phyloP scores from a whole-genome alignment of 2,329 filamentous ascomycete species.

The Cucurbitaria berberidis region DNA sequence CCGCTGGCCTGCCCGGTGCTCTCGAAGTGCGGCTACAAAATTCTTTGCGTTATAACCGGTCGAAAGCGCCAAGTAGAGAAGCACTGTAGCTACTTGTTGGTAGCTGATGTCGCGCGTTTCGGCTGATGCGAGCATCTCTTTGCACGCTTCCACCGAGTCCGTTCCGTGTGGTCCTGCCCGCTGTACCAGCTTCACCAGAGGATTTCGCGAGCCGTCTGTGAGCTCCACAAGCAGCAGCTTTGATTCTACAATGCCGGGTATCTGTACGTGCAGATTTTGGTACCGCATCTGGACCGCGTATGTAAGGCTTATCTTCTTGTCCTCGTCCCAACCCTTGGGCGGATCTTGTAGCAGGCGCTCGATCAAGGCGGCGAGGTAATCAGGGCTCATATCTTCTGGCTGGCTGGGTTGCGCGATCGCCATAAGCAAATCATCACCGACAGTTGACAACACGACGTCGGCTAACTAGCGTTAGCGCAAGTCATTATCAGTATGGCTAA shows the following conservation, averaged over 20 bases:
- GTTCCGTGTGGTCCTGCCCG: slow-evolving; percentile 77
- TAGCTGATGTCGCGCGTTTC: slow-evolving; percentile 73
- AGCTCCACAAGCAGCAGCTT: slow-evolving; percentile 73
- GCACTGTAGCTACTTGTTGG: slow-evolving; percentile 79
- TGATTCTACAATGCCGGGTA: slow-evolving; percentile 73
- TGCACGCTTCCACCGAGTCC: slow-evolving; percentile 72
- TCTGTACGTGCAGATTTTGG: slow-evolving; percentile 65
- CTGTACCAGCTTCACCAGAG: slow-evolving; percentile 71
- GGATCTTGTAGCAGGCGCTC: slow-evolving; percentile 88
- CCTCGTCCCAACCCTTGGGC: slow-evolving; percentile 81
- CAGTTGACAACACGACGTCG: slow-evolving; percentile 85
- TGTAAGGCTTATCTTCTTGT: slow-evolving; percentile 71
- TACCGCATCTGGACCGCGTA: slow-evolving; percentile 69
- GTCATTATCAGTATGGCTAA: slow-evolving; percentile 1
- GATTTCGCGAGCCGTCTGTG: slow-evolving; percentile 65
- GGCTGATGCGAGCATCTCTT: slow-evolving; percentile 62
- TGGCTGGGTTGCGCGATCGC: slow-evolving; percentile 69
- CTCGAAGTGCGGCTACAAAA: slow-evolving; percentile 64
- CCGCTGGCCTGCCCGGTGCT: slow-evolving; percentile 61
- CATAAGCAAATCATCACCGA: slow-evolving; percentile 77
- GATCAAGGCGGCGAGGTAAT: slow-evolving; percentile 79
- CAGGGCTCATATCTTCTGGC: slow-evolving; percentile 69
- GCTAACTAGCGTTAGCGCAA: slow-evolving; percentile 60
- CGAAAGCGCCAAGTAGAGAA: slow-evolving; percentile 72
- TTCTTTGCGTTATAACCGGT: slow-evolving; percentile 71